These are phyloP conservation scores for Euphorbia schlechtendalii DNA, from an alignment of 441 rosid genomes.

Conservation along the genomic window DNA sequence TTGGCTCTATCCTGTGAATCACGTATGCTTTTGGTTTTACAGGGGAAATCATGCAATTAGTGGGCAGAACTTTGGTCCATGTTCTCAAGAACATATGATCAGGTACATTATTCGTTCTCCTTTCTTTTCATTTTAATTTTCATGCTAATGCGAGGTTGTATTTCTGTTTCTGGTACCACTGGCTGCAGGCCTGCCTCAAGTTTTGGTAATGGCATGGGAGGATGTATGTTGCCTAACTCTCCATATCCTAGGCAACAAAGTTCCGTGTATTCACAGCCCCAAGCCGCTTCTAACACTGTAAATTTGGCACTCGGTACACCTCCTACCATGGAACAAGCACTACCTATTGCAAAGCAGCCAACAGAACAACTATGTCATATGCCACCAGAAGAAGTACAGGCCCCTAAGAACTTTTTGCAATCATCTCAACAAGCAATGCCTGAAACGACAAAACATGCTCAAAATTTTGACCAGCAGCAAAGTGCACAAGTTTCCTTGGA, in stretches of 20 bases:
- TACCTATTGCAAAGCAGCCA: constrained; percentile 31
- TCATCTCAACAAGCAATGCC: constrained; percentile 34
- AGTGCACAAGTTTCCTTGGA: constrained; percentile 26
- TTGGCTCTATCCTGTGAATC: neutral
- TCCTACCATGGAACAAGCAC: constrained; percentile 31
- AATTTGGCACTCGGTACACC: constrained; percentile 36
- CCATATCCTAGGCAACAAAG: constrained; percentile 44
- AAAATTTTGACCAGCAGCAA: constrained; percentile 38
- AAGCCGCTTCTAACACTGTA: constrained; percentile 35
- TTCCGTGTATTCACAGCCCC: constrained; percentile 37
- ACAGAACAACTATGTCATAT: constrained; percentile 38
- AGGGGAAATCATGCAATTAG: constrained; percentile 36
- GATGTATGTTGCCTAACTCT: constrained; percentile 35
- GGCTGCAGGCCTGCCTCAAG: constrained; percentile 34
- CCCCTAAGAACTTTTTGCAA: constrained; percentile 38
- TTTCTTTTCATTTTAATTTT: constrained; percentile 13
- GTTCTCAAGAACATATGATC: constrained; percentile 32
- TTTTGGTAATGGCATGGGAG: constrained; percentile 35
- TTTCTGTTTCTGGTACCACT: constrained; percentile 8
- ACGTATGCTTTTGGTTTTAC: constrained; percentile 6
- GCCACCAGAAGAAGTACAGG: constrained; percentile 26
- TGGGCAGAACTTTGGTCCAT: constrained; percentile 26
- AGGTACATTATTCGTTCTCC: constrained; percentile 20
- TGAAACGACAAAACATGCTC: constrained; percentile 36
- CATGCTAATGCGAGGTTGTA: constrained; percentile 9